Percentiles rank a stretch among this genome's conserved stretches.
Evolutionary conservation across 164 flowering plant genomes (phyloP).

Genomic region (Pachysandra terminalis): DNA sequence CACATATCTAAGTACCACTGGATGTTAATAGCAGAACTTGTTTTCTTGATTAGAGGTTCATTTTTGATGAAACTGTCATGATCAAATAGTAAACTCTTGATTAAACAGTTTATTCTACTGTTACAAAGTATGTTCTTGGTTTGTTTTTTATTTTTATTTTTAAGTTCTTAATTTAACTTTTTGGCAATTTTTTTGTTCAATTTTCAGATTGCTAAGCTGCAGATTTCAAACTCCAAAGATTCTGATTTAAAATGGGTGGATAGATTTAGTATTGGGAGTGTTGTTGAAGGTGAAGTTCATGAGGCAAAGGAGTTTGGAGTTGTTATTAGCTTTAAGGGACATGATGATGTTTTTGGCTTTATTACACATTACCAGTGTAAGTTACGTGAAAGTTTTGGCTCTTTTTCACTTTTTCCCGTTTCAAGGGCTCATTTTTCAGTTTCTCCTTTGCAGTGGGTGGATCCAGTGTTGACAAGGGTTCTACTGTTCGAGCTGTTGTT

Average conservation of each 20-base stretch:
- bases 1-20: too few species aligned
- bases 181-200: conserved; percentile 1
- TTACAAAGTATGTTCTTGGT: too few species aligned
- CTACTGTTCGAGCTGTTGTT: conserved; percentile 60
- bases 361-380: conserved; percentile 72
- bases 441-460: conserved; percentile 57
- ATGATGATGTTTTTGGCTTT: conserved; percentile 67
- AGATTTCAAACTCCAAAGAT: conserved; percentile 28
- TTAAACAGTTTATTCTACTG: too few species aligned
- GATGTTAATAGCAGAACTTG: background rate
- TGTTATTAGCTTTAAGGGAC: conserved; percentile 62
- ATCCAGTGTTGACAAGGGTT: conserved; percentile 38
- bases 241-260: conserved; percentile 53
- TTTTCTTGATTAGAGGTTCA: background rate
- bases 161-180: background rate
- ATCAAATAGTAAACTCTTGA: too few species aligned
- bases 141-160: background rate
- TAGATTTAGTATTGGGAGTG: conserved; percentile 48
- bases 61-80: background rate
- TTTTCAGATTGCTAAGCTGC: conserved; percentile 68
- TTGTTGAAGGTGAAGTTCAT: conserved; percentile 57
- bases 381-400: conserved; percentile 14
- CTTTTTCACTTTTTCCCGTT: background rate
- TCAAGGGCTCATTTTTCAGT: background rate
- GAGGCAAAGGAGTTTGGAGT: conserved; percentile 78